Evolutionary conservation across 1,284 basidiomycete genomes (phyloP), one percentile per base, ranked within the genome.

Genomic region (Microbotryum violaceum): DNA sequence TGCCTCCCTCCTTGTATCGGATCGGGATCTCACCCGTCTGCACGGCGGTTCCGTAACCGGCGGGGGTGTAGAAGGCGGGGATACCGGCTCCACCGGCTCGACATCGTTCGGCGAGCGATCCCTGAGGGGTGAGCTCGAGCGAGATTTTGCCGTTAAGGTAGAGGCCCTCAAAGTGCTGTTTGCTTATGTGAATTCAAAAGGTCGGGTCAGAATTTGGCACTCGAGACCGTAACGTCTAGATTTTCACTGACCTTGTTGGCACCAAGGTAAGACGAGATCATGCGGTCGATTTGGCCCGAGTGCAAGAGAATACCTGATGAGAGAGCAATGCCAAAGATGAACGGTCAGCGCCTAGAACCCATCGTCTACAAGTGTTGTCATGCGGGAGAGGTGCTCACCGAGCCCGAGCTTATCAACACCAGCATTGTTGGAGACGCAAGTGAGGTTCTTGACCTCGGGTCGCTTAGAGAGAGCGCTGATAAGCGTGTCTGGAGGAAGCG

Each of bases 11-110:
- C 60, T 70, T 70, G 71, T 78, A 78, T 46, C 70, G 58, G 49
- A 74, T 73, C 4, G 77, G 72, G 42, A 78, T 73, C 16, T 74
- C 74, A 12, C 77, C 77, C 1, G 73, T 75, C 66, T 78, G 73
- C 0, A 78, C 74, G 8, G 73, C 72, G 0, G 77, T 78, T 10
- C 76, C 76, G 61, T 58, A 66, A 50, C 93, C 94, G 3, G 92
- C 96, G 6, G 92, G 89, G 6, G 92, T 97, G 78, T 82, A 98
- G 80, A 98, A 93, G 12, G 90, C 93, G 7, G 94, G 94, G 70
- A 96, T 93, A 60, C 94, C 94, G 25, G 91, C 89, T 4, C 89
- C 93, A 62, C 91, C 91, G 6, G 93, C 88, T 42, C 93, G 85
- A 64, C 96, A 81, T 65, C 92, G 85, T 74, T 96, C 94, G 21